Conservation (phyloP, 1,284 basidiomycete genomes). For the Pyrrhoderma noxium region DNA sequence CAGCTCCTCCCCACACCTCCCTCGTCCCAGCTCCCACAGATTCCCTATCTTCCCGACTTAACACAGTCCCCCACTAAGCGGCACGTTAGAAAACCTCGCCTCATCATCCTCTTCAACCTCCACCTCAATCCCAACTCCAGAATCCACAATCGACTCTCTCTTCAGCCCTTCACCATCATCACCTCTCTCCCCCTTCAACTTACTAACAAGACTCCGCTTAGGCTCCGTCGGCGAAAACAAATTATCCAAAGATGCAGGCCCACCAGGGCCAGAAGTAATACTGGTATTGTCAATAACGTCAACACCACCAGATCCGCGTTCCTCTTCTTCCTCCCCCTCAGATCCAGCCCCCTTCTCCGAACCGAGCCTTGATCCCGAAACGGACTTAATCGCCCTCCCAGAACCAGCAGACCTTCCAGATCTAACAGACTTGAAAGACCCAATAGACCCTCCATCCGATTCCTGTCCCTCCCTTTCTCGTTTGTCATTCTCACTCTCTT, state of each 20-base stretch:
- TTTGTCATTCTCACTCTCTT: not conserved
- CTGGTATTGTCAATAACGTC: too few relatives aligned
- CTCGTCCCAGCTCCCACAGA: not conserved
- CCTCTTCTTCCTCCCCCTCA: not conserved
- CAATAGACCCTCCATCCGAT: too few relatives aligned
- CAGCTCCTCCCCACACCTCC: not conserved
- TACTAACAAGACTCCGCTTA: too few relatives aligned
- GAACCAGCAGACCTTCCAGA: too few relatives aligned
- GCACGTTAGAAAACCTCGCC: slow-evolving; percentile 50
- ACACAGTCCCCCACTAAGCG: slow-evolving; percentile 30
- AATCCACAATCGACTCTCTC: slow-evolving; percentile 16
- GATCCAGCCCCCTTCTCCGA: not conserved
- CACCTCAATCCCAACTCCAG: slow-evolving; percentile 7
- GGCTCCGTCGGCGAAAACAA: too few relatives aligned
- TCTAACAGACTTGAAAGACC: too few relatives aligned
- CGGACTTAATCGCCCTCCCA: too few relatives aligned
- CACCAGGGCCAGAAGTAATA: too few relatives aligned
- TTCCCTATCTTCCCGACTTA: not conserved
- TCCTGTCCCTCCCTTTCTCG: not conserved
- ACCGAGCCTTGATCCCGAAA: too few relatives aligned
- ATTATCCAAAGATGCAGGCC: too few relatives aligned
- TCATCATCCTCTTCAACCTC: slow-evolving; percentile 44
- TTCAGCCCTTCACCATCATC: too few relatives aligned
- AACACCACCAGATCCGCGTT: slow-evolving; percentile 8
- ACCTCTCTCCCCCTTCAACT: too few relatives aligned